Evolutionary conservation across 1,139 yeast genomes (phyloP).

Genomic region (Hemisphaericaspora subhashii): DNA sequence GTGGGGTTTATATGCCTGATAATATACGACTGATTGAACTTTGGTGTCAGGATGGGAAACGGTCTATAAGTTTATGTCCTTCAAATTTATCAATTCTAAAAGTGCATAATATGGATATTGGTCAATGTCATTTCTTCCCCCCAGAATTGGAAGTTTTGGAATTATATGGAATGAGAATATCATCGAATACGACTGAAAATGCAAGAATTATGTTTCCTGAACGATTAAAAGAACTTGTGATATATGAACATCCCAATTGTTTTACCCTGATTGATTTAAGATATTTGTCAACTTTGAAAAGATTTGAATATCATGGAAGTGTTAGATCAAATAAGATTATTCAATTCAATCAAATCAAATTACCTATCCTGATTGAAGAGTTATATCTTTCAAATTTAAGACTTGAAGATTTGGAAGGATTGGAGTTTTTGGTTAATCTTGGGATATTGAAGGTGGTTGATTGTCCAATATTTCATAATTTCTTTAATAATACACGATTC

Average conservation of each 20-base stretch:
- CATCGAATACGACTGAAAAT: not conserved
- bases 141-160: slow-evolving; percentile 4
- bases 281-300: slow-evolving; percentile 2
- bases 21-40: not conserved
- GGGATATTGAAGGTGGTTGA: slow-evolving; percentile 8
- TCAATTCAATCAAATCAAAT: slow-evolving; percentile 5
- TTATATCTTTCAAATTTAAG: slow-evolving; percentile 8
- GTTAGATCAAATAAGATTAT: slow-evolving; percentile 3
- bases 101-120: slow-evolving; percentile 4
- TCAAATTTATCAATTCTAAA: not conserved
- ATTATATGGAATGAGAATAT: slow-evolving; percentile 2
- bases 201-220: slow-evolving; percentile 1
- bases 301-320: slow-evolving; percentile 10
- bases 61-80: not conserved
- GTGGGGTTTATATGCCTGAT: not conserved
- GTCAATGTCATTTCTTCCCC: not conserved
- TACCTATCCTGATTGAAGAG: slow-evolving; percentile 5
- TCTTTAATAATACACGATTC: slow-evolving; percentile 7
- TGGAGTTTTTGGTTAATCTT: slow-evolving; percentile 4
- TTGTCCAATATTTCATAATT: slow-evolving; percentile 11
- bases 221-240: slow-evolving; percentile 4
- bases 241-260: slow-evolving; percentile 3
- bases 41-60: not conserved
- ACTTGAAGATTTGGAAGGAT: slow-evolving; percentile 7
- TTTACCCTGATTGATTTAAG: slow-evolving; percentile 4